These are phyloP conservation scores for Hanseniaspora occidentalis DNA, from an alignment of 805 yeast genomes.

Conservation along the genomic window DNA sequence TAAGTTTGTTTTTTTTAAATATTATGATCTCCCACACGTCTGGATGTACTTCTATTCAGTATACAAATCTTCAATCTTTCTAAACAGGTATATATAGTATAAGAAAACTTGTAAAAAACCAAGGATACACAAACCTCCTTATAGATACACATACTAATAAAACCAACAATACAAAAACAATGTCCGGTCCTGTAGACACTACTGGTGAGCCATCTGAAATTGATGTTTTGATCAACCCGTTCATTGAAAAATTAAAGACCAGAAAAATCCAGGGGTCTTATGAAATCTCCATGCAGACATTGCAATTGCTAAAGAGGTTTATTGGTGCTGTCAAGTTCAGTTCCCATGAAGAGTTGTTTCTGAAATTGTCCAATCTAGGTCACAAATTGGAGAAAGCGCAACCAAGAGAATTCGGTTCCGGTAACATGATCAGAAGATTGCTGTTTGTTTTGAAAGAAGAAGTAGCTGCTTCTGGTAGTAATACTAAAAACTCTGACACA, in stretches of 20 bases:
- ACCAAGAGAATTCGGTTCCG: conserved; percentile 80
- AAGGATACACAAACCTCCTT: too few species aligned
- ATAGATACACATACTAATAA: too few species aligned
- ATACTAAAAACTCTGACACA: conserved; percentile 8
- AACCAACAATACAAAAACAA: background rate
- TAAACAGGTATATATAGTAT: too few species aligned
- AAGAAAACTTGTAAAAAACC: too few species aligned
- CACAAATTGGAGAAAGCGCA: conserved; percentile 59
- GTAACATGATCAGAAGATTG: conserved; percentile 84
- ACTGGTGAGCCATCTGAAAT: conserved; percentile 19
- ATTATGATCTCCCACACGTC: too few species aligned
- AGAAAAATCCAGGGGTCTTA: conserved; percentile 76
- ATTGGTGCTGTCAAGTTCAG: conserved; percentile 47
- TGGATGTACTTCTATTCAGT: too few species aligned
- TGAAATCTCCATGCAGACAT: conserved; percentile 72
- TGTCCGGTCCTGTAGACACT: conserved; percentile 1
- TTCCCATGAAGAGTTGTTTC: conserved; percentile 6
- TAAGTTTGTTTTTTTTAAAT: too few species aligned
- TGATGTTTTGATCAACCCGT: conserved; percentile 30
- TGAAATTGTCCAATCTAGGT: conserved; percentile 45
- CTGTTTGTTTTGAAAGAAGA: conserved; percentile 82
- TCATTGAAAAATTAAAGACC: conserved; percentile 55
- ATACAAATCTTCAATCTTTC: too few species aligned
- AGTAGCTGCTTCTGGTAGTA: conserved; percentile 22
- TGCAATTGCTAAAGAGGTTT: conserved; percentile 77